These are phyloP conservation scores for Blastocystis sp. DNA, from an alignment of 352 stramenopile genomes.

Conservation along the genomic window DNA sequence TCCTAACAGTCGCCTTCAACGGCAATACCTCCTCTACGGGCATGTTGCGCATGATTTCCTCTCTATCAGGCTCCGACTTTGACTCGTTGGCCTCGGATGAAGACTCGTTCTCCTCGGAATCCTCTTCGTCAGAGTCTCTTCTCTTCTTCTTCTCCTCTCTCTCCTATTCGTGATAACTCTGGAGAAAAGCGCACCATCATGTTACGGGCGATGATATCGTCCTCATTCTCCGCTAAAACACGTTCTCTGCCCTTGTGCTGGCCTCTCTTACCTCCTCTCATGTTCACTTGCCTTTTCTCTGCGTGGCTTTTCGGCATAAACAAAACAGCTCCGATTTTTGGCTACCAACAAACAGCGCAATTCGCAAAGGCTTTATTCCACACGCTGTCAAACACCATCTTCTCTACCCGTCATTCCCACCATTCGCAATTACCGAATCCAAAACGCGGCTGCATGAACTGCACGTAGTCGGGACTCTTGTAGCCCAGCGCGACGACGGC, in stretches of 20 bases:
- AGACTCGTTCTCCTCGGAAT: background rate
- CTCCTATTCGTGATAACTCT: constrained; percentile 16
- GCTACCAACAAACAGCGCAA: background rate
- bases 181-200: constrained; percentile 34
- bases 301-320: background rate
- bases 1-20: background rate
- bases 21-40: constrained; percentile 4
- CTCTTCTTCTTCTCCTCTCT: constrained; percentile 49
- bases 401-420: constrained; percentile 1
- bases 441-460: background rate
- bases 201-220: constrained; percentile 65
- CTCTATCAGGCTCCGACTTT: constrained; percentile 7
- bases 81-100: constrained; percentile 51
- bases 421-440: background rate
- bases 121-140: background rate
- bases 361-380: constrained; percentile 19
- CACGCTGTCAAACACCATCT: constrained; percentile 19
- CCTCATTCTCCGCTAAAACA: constrained; percentile 59
- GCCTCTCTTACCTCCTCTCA: constrained; percentile 53
- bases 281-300: constrained; percentile 8
- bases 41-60: background rate
- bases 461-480: background rate
- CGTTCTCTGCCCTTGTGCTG: constrained; percentile 53
- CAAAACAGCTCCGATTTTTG: background rate
- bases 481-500: constrained; percentile 42